These are phyloP conservation scores for Paxillus ammoniavirescens DNA, from an alignment of 768 basidiomycete species.

Conservation along the genomic window DNA sequence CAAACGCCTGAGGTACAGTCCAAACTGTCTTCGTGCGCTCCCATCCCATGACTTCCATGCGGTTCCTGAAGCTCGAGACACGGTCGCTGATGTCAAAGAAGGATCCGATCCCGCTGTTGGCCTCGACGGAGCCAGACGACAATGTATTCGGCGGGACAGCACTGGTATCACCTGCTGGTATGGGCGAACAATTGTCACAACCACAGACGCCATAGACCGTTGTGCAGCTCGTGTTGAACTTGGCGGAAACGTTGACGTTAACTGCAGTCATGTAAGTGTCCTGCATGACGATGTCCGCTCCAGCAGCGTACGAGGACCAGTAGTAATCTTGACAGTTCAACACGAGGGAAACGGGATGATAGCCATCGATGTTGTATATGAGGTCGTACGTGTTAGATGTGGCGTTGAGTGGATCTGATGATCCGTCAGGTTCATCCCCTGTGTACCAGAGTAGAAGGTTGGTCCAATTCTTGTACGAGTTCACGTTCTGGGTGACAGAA, in stretches of 20 bases:
- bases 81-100: constrained; percentile 68
- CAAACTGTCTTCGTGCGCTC: constrained; percentile 67
- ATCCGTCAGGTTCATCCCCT: constrained; percentile 71
- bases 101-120: constrained; percentile 25
- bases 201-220: constrained; percentile 70
- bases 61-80: constrained; percentile 61
- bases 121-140: constrained; percentile 14
- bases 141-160: constrained; percentile 24
- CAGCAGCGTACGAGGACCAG: constrained; percentile 56
- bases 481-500: constrained; percentile 64
- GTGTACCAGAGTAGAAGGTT: constrained; percentile 75
- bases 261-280: constrained; percentile 51
- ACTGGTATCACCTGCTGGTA: constrained; percentile 40
- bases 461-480: constrained; percentile 59
- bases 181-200: constrained; percentile 55
- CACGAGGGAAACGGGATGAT: constrained; percentile 65
- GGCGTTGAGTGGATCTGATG: constrained; percentile 61
- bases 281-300: constrained; percentile 69
- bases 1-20: constrained; percentile 80
- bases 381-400: constrained; percentile 48
- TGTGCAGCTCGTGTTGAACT: constrained; percentile 63
- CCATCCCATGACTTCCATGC: constrained; percentile 62
- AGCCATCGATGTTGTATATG: constrained; percentile 61
- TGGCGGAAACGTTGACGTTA: constrained; percentile 60
- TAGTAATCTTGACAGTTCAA: constrained; percentile 66